Evolutionary conservation across 495 filamentous ascomycete genomes (phyloP).

Genomic region (Aspergillus cristatus): DNA sequence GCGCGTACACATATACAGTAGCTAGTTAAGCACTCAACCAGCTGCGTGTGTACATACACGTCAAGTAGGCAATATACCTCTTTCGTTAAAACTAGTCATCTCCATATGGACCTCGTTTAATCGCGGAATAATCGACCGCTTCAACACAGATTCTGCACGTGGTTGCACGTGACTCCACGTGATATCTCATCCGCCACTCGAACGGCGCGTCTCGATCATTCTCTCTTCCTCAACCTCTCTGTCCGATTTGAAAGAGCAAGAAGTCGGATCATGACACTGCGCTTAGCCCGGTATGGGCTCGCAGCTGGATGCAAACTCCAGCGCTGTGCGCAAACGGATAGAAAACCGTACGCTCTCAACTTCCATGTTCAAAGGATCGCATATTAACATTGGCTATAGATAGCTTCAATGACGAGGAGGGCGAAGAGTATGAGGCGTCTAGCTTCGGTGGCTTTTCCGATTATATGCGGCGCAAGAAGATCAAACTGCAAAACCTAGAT

Average conservation of each 20-base stretch:
- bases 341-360: constrained; percentile 44
- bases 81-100: too few relatives aligned
- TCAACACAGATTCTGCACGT: too few relatives aligned
- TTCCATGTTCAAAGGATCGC: background rate
- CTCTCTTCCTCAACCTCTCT: constrained; percentile 1
- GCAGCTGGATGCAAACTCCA: constrained; percentile 65
- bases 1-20: too few relatives aligned
- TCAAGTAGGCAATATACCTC: too few relatives aligned
- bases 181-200: constrained; percentile 17
- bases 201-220: constrained; percentile 6
- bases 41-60: too few relatives aligned
- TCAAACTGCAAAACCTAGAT: constrained; percentile 91
- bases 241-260: too few relatives aligned
- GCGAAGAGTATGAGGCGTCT: constrained; percentile 85
- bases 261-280: constrained; percentile 14
- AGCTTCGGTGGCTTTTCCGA: constrained; percentile 81
- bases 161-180: constrained; percentile 12
- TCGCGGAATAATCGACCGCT: too few relatives aligned
- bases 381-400: constrained; percentile 28
- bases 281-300: constrained; percentile 60
- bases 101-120: too few relatives aligned
- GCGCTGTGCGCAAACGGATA: constrained; percentile 73
- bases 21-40: too few relatives aligned
- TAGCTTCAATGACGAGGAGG: constrained; percentile 58
- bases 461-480: constrained; percentile 89